These are phyloP conservation scores for Parastagonospora nodorum DNA, from an alignment of 2,329 filamentous ascomycete species.

Conservation along the genomic window DNA sequence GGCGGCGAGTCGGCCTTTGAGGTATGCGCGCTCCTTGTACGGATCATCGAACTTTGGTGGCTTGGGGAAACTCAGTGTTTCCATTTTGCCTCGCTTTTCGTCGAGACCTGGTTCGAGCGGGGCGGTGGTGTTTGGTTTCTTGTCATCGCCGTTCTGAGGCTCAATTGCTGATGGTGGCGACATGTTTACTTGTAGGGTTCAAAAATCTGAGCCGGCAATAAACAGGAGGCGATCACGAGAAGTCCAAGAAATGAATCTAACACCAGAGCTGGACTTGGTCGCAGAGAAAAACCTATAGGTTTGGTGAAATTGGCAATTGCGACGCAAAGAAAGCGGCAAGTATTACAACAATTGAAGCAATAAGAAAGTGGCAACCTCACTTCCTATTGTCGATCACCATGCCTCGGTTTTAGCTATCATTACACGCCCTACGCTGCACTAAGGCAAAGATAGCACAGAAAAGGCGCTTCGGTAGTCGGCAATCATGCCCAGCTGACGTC, in stretches of 20 bases:
- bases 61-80: constrained; percentile 30
- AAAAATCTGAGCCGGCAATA: background rate
- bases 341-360: background rate
- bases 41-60: constrained; percentile 46
- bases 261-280: too few relatives aligned
- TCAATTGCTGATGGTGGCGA: constrained; percentile 42
- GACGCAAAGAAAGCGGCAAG: too few relatives aligned
- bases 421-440: constrained; percentile 2
- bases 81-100: constrained; percentile 28
- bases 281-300: background rate
- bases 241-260: background rate
- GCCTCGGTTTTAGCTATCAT: constrained; percentile 4
- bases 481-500: background rate
- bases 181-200: constrained; percentile 5
- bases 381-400: background rate
- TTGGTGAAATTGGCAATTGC: background rate
- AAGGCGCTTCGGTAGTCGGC: constrained; percentile 1
- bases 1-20: constrained; percentile 46
- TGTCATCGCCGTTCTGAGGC: constrained; percentile 27
- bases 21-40: constrained; percentile 44
- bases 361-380: background rate
- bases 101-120: constrained; percentile 41
- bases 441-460: background rate
- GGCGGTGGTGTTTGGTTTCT: constrained; percentile 33
- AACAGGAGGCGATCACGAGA: background rate